Base-by-base conservation (phyloP, 108 stramenopile species). In the Fragilaria crotonensis region DNA sequence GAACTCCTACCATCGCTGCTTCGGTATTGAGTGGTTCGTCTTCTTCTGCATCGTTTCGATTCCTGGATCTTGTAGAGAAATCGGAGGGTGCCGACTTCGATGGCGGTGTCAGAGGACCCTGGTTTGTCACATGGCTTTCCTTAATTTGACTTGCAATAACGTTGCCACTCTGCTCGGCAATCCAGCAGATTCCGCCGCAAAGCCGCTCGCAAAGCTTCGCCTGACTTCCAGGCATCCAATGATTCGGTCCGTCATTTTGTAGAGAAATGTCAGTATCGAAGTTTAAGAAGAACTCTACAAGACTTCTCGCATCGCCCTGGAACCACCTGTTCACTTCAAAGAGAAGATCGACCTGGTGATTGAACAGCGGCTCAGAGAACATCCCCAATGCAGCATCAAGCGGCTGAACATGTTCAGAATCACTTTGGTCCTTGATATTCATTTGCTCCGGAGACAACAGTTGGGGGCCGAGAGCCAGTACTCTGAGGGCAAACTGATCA, bases 271-370 rank as follows among this genome's bases (percentile, higher is more conserved):
- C 84, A 18, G 64, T 58, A 54, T 91, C 79, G 56, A 68, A 96
- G 50, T 93, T 96, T 27, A 93, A 45, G 59, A 75, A 87, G n/a
- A 94, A 53, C 52, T 89, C 87, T 3, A 72, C 14, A 25, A 90
- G 66, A 46, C 74, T 65, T 53, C 67, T 80, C 2, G 85, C 68
- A 52, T 81, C 71, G 25, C 56, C 68, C 5, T 66, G 60, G 56
- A 96, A 92, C 95, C 91, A 93, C 25, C 56, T 52, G 56, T 83
- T 73, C 28, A 96, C 36, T 48, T 88, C 76, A 19, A 53, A 70
- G 45, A 96, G 65, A 28, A 87, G 68, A 45, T 82, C 81, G 19
- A 90, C 52, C 61, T 93, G 91, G 41, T 95, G 94, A 7, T 67
- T 54, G 29, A 84, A 57, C 2, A 88, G 57, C 25, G 77, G 63